Percentiles rank a stretch among this genome's conserved stretches.
phyloP scores from a whole-genome alignment of 257 asterid genomes.

The Perilla frutescens region DNA sequence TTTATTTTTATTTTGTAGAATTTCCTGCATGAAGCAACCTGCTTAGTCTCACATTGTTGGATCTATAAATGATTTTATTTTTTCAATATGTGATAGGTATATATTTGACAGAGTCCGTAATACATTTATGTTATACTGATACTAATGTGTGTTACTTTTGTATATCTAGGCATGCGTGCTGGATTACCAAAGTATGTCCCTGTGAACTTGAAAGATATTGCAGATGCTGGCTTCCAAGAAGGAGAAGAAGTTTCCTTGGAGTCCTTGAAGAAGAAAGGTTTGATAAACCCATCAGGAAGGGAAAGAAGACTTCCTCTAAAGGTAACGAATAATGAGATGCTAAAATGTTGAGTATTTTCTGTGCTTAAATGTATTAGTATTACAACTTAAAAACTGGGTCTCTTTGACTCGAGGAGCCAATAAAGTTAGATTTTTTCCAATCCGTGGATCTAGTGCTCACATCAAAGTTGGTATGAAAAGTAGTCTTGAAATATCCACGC shows the following conservation, averaged over 20 bases:
- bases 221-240: conserved; percentile 79
- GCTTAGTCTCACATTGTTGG: not conserved
- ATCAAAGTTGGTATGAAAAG: not conserved
- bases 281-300: conserved; percentile 96
- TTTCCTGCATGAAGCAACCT: too few relatives aligned
- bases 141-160: conserved; percentile 25
- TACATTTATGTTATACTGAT: not conserved
- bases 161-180: conserved; percentile 77
- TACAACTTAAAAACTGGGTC: not conserved
- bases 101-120: not conserved
- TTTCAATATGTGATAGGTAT: not conserved
- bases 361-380: not conserved
- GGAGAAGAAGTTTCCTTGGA: conserved; percentile 96
- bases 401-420: not conserved
- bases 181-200: conserved; percentile 94
- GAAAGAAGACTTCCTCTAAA: conserved; percentile 91
- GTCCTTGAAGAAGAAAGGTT: conserved; percentile 81
- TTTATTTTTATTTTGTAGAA: too few relatives aligned
- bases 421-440: not conserved
- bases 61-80: not conserved
- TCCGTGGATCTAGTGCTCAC: not conserved
- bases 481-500: not conserved
- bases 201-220: conserved; percentile 82
- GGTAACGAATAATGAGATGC: conserved; percentile 47
- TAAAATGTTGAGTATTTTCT: not conserved